These are phyloP conservation scores for Wickerhamiella shivajii DNA, from an alignment of 805 yeast species.

Conservation along the genomic window DNA sequence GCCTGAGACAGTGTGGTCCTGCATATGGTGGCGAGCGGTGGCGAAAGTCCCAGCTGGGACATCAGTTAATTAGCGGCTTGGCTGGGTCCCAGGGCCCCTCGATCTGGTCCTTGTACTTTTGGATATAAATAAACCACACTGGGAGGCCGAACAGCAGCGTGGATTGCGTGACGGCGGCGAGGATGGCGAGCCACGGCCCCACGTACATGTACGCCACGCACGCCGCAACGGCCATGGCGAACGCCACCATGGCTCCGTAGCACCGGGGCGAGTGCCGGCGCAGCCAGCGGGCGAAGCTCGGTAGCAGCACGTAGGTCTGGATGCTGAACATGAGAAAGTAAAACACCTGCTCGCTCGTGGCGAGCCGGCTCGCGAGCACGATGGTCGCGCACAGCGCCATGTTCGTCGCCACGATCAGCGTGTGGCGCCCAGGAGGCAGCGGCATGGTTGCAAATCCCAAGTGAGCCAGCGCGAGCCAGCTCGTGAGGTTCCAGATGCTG, in stretches of 20 bases:
- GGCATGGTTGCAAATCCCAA: constrained; percentile 55
- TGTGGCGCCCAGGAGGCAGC: constrained; percentile 28
- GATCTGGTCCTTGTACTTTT: constrained; percentile 64
- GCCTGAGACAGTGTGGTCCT: no score
- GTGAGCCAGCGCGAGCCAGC: constrained; percentile 61
- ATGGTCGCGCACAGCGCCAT: constrained; percentile 73
- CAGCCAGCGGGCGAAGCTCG: constrained; percentile 50
- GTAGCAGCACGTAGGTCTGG: constrained; percentile 57
- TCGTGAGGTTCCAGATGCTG: constrained; percentile 85
- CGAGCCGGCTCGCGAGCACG: constrained; percentile 76
- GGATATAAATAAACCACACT: constrained; percentile 52
- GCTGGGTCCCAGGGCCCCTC: constrained; percentile 95
- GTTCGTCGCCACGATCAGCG: constrained; percentile 61
- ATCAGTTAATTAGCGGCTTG: constrained; percentile 44
- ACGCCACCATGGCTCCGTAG: constrained; percentile 20
- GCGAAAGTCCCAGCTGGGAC: no score
- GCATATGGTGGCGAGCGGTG: no score
- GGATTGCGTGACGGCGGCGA: constrained; percentile 27
- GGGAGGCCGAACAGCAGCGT: constrained; percentile 47
- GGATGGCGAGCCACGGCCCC: constrained; percentile 35
- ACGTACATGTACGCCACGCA: constrained; percentile 1
- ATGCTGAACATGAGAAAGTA: constrained; percentile 66
- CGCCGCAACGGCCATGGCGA: constrained; percentile 14
- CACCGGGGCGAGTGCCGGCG: constrained; percentile 25
- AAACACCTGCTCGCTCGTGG: constrained; percentile 62